phyloP scores from a whole-genome alignment of 2,329 filamentous ascomycete genomes.

The Botryotinia globosa region DNA sequence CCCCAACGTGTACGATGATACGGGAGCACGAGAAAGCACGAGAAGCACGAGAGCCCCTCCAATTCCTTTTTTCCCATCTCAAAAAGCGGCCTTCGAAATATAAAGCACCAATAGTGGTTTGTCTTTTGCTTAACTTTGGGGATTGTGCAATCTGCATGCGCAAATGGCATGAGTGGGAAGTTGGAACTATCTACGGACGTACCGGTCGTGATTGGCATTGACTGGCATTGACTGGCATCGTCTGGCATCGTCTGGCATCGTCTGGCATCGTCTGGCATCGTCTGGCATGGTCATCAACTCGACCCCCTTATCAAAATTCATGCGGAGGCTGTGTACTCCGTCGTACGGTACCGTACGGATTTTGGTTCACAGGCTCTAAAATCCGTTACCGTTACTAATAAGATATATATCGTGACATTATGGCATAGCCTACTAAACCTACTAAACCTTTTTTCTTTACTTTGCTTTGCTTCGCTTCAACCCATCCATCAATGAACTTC shows the following conservation, averaged over 20 bases:
- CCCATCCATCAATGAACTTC: background rate
- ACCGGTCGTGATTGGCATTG: background rate
- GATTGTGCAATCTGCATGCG: background rate
- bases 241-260: background rate
- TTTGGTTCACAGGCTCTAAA: background rate
- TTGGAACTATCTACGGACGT: background rate
- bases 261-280: background rate
- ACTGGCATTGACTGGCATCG: background rate
- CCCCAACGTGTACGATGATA: background rate
- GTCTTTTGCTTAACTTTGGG: background rate
- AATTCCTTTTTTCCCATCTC: background rate
- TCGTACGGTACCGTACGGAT: background rate
- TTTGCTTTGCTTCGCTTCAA: background rate
- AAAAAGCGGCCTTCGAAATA: background rate
- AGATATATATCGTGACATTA: background rate
- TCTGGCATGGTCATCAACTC: background rate
- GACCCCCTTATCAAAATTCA: background rate
- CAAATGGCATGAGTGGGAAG: background rate
- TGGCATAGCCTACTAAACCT: background rate
- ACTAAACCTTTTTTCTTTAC: background rate
- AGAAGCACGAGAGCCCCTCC: background rate
- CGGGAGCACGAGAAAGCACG: background rate
- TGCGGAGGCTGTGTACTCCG: background rate
- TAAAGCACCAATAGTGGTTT: background rate
- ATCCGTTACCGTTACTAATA: background rate